Evolutionary conservation across 306 rosid genomes (phyloP), one percentile per base, ranked within the genome.

Genomic region (Parietaria judaica): DNA sequence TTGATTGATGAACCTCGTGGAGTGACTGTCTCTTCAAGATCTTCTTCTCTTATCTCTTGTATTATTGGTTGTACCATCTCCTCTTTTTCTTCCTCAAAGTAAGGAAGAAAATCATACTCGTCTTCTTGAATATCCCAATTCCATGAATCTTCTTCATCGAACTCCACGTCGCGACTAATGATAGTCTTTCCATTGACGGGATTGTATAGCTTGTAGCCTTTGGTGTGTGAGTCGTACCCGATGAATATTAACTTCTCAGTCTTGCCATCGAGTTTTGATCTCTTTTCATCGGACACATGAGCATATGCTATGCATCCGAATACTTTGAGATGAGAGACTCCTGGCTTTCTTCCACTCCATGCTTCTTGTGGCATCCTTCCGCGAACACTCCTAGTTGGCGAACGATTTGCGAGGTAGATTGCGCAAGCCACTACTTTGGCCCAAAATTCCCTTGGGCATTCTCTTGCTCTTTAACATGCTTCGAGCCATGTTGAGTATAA

Each of bases 291-390:
- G 7, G 56, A 34, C 35, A 52, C 35, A 17, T 52, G 56, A n/a
- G 35, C 16, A 17, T 52, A 34, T 7, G 56, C 56, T 4, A 52
- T 12, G 16, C 56, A 3, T 52, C 56, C 53, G 13, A 49, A 49
- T 11, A 49, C 53, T 49, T n/a, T 49, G 14, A 49, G 15, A n/a
- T 49, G 53, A 49, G 53, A 49, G 3, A 49, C 13, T 5, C 53
- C 53, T 7, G 53, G 53, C 53, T 49, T 49, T 49, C 56, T 52
- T 52, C 56, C 56, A 12, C 16, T 52, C 56, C 56, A 52, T 52
- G 56, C 16, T 52, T 52, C 16, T 52, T 12, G 56, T 52, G 56
- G 56, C 16, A 7, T 52, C 3, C 16, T 52, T 4, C 56, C 56
- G 3, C 5, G 35, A 0, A 52, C 56, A 52, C 34, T 52, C 16